phyloP scores from a whole-genome alignment of 345 rosid species.

The Eucalyptus polyanthemos region DNA sequence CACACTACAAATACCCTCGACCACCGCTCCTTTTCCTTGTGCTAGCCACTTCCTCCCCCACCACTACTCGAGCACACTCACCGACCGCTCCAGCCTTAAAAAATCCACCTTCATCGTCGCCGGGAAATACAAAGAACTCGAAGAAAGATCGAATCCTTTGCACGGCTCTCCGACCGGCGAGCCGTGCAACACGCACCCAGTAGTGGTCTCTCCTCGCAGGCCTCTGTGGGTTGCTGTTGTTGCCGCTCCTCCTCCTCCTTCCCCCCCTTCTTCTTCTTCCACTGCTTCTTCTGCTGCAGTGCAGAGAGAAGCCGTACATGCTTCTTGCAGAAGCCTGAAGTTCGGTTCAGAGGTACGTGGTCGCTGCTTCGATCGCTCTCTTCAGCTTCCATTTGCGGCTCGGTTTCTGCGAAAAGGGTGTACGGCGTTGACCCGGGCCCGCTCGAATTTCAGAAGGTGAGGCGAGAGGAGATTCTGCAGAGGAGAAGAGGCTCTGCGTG shows the following conservation, averaged over 20 bases:
- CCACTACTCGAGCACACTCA: neutral
- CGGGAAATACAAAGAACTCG: neutral
- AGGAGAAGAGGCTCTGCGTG: neutral
- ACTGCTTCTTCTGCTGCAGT: neutral
- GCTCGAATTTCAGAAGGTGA: neutral
- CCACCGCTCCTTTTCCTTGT: neutral
- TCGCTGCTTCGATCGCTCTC: neutral
- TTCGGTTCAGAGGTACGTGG: neutral
- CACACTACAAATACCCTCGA: neutral
- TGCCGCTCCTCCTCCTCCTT: neutral
- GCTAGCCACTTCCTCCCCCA: neutral
- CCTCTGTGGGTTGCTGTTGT: constrained; percentile 14
- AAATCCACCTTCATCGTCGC: neutral
- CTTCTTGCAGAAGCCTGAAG: neutral
- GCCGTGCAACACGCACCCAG: constrained; percentile 23
- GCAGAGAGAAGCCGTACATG: neutral
- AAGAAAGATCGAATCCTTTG: neutral
- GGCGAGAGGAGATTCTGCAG: neutral
- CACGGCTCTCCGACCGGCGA: neutral
- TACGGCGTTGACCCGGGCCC: neutral
- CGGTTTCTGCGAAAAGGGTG: neutral
- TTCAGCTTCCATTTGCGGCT: neutral
- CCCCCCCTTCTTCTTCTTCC: neutral
- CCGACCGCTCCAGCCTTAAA: neutral
- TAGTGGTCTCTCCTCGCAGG: constrained; percentile 18